phyloP scores from a whole-genome alignment of 371 early-diverging fungal species.

The Mortierella sp. region DNA sequence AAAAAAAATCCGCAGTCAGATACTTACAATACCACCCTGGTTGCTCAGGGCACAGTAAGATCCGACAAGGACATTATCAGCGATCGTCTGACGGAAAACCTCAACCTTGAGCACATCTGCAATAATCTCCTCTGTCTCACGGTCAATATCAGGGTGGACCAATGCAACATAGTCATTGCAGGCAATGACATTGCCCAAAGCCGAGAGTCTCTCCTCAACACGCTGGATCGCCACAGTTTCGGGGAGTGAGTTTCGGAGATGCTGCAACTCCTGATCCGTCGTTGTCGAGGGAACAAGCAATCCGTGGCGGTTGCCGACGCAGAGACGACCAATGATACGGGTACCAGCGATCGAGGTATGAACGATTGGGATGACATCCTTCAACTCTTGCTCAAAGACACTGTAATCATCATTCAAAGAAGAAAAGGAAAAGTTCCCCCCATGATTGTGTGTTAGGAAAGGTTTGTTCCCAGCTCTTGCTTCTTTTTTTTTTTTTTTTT shows the following conservation, averaged over 20 bases:
- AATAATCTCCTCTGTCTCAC: constrained; percentile 99
- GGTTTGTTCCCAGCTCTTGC: too few relatives aligned
- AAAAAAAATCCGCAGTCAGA: neutral
- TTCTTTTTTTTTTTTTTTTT: too few relatives aligned
- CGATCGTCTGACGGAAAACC: constrained; percentile 99
- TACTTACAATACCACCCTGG: constrained; percentile 94
- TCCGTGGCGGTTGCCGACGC: constrained; percentile 97
- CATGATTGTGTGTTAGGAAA: too few relatives aligned
- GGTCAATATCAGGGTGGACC: constrained; percentile 98
- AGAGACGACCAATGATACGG: constrained; percentile 96
- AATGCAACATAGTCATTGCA: constrained; percentile 99
- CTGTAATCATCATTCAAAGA: constrained; percentile 53
- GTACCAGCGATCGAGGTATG: constrained; percentile 99
- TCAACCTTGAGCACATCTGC: constrained; percentile 98
- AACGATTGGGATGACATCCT: constrained; percentile 98
- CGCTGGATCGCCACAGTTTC: constrained; percentile 96
- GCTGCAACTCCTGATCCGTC: constrained; percentile 99
- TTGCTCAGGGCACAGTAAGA: constrained; percentile 98
- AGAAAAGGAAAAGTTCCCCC: constrained; percentile 17
- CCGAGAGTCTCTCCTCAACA: constrained; percentile 98
- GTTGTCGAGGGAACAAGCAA: constrained; percentile 97
- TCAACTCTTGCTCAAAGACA: constrained; percentile 95
- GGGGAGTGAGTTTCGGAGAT: constrained; percentile 98
- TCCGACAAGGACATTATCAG: constrained; percentile 98
- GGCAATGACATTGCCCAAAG: constrained; percentile 99